Base-by-base conservation (phyloP, 106 monocot species). In the Hemerocallis citrina region DNA sequence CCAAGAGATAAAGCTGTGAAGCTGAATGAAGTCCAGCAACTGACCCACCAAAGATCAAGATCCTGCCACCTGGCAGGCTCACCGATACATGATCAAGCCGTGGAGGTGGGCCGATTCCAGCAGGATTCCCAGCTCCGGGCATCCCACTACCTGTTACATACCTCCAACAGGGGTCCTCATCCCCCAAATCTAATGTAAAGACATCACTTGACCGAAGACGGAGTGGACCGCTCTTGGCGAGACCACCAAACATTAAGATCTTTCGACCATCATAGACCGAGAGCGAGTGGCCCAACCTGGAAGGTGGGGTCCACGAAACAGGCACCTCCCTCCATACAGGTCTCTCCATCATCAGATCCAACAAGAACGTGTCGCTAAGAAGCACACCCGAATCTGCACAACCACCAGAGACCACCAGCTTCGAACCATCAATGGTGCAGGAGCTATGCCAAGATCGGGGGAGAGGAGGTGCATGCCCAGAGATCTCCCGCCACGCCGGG, bases 391-490 rank as follows among this genome's bases (percentile, higher is more conserved):
- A 83, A 68, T 83, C 82, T 34, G 82, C 70, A 59, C 82, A 83
- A 14, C 82, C 82, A 37, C 82, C 82, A 8, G 82, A 83, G 19
- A 83, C 77, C n/a, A 83, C 82, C 62, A 83, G 66, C 52, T 83
- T 83, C 20, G 82, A 74, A 36, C 77, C 82, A 58, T 83, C 82
- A 8, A 83, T 57, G 11, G 74, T 83, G 71, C 82, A 83, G 19
- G 82, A 83, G 24, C 82, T 83, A 46, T 83, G 82, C 82, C 82
- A 83, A n/a, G 82, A 83, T 25, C 82, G 46, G 7, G 82, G 82
- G 5, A 74, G 50, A 1, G 82, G 82, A 52, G 82, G 82, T 33
- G 82, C 77, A 47, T 77, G 7, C 1, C 82, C 77, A 31, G 74
- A 57, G 32, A 83, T 74, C 37, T 83, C 82, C 34, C 74, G 69